Base-by-base conservation (phyloP, 208 protist genomes). In the Polymyxa betae region DNA sequence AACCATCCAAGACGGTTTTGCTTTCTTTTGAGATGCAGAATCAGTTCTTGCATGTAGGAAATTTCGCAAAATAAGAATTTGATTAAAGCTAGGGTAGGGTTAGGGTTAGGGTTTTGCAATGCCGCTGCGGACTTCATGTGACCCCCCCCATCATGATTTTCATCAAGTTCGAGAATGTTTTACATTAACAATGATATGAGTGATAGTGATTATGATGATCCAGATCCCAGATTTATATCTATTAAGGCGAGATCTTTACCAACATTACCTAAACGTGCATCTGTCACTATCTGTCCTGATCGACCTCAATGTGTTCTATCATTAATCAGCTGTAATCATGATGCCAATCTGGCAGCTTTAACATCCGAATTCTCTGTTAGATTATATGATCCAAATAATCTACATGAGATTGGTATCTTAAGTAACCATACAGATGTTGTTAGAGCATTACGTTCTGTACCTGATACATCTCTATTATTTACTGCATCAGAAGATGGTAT, bases 401-500 rank as follows among this genome's bases (percentile, higher is more conserved):
- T 82, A 20, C 72, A 82, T 5, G 16, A 82, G 72, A 43, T 82
- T 38, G 16, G n/a, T 82, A 16, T 12, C 35, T n/a, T 82, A 35
- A 20, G 16, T 40, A 5, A 43, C 72, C 72, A 82, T 43, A 35
- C n/a, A 5, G 72, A 82, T 82, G 72, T n/a, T 5, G 35, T 82
- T 43, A 5, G 72, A 5, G 5, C 72, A 38, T 12, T 82, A 12
- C 5, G 72, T 40, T 5, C 40, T 43, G 72, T 5, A 38, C 72
- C n/a, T 20, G 35, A 82, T 35, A 5, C 40, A 43, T 38, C 5
- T 43, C 35, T 5, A 40, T 43, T 82, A 16, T 45, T 82, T n/a
- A 82, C 72, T n/a, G 72, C 72, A 5, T 82, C 72, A 5, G 72
- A 82, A 82, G 72, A 82, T n/a, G n/a, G 72, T 82, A 45, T 40